Conservation (phyloP, 805 yeast genomes). For the Saccharomyces mikatae region DNA sequence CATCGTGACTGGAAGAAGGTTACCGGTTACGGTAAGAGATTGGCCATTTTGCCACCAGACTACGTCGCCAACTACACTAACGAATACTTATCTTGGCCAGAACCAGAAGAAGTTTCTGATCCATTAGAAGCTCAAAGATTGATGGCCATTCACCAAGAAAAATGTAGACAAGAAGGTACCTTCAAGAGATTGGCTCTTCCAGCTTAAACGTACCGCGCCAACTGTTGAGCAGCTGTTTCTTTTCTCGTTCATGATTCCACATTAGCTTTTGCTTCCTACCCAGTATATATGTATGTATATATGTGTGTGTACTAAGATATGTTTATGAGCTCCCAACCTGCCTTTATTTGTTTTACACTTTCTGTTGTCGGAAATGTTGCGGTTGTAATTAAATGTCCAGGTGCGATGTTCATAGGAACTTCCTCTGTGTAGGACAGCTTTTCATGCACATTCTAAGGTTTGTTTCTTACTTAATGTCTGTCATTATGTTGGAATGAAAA, state of each 20-base stretch:
- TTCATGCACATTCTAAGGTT: too few relatives aligned
- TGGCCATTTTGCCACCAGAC: constrained; percentile 43
- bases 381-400: too few relatives aligned
- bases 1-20: constrained; percentile 52
- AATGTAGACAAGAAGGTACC: constrained; percentile 41
- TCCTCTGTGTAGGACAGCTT: too few relatives aligned
- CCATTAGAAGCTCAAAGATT: constrained; percentile 41
- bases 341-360: background rate
- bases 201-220: constrained; percentile 4
- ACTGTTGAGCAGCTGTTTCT: background rate
- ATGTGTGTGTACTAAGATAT: too few relatives aligned
- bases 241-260: background rate
- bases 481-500: too few relatives aligned
- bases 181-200: constrained; percentile 37
- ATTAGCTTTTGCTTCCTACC: background rate
- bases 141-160: constrained; percentile 40
- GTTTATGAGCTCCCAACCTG: background rate
- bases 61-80: constrained; percentile 44
- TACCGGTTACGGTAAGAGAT: constrained; percentile 47
- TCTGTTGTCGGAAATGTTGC: too few relatives aligned
- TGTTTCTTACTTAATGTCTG: too few relatives aligned
- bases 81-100: constrained; percentile 42
- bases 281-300: too few relatives aligned
- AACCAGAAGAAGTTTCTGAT: constrained; percentile 40
- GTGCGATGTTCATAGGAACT: too few relatives aligned